Conservation (phyloP, 2,329 filamentous ascomycete species). For the Colletotrichum acutatum region DNA sequence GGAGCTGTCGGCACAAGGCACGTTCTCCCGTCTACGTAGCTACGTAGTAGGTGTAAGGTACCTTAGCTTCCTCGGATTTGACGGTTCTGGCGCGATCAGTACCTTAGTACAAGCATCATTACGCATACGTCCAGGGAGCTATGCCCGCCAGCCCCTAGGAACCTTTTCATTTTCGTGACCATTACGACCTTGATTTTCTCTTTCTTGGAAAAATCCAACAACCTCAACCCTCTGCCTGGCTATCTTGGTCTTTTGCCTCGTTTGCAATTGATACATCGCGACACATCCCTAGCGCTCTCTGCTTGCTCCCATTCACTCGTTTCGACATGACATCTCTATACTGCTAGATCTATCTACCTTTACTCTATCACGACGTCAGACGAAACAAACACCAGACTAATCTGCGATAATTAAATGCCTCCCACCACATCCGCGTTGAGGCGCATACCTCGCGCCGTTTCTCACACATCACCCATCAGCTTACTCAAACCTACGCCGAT, state of each 20-base stretch:
- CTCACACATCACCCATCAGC: background rate
- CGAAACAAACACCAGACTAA: background rate
- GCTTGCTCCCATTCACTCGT: constrained; percentile 4
- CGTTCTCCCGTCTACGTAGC: no score
- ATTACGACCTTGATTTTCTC: constrained; percentile 3
- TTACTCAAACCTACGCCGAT: constrained; percentile 18
- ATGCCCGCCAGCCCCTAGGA: constrained; percentile 10
- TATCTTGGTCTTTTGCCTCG: background rate
- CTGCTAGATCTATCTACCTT: background rate
- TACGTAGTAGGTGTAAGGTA: no score
- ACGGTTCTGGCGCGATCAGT: constrained; percentile 18
- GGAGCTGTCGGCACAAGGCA: constrained; percentile 11
- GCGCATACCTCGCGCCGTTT: constrained; percentile 25
- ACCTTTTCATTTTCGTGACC: background rate
- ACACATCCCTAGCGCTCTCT: constrained; percentile 3
- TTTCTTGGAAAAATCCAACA: background rate
- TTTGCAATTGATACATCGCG: background rate
- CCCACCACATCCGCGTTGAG: constrained; percentile 30
- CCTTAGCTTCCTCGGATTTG: constrained; percentile 19
- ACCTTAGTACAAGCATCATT: constrained; percentile 31
- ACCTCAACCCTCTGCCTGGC: background rate
- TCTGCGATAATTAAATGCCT: constrained; percentile 29
- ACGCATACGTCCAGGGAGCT: constrained; percentile 27
- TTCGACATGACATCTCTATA: constrained; percentile 29
- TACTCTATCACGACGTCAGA: background rate